A percentile compares a stretch with the other conserved stretches of the same genome.
phyloP scores from a whole-genome alignment of 2,329 filamentous ascomycete genomes.

The Neonectria neomacrospora region DNA sequence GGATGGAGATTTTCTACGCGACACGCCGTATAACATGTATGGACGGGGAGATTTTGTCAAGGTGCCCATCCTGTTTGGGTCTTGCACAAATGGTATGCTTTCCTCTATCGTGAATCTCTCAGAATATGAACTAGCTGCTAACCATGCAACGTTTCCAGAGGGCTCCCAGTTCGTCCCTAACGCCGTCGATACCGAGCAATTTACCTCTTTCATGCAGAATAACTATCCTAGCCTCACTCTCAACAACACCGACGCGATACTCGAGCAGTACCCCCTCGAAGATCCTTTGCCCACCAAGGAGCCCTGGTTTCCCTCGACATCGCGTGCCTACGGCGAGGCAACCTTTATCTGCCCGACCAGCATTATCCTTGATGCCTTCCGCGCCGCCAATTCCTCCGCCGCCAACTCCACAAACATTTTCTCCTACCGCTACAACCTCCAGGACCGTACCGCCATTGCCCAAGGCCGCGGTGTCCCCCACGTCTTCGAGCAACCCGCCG shows the following conservation, averaged over 20 bases:
- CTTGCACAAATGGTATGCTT: constrained; percentile 55
- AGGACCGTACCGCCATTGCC: constrained; percentile 50
- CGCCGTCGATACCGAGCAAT: constrained; percentile 48
- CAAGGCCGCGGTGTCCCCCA: constrained; percentile 60
- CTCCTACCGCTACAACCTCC: constrained; percentile 63
- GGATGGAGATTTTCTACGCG: constrained; percentile 58
- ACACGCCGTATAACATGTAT: constrained; percentile 56
- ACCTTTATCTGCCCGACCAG: constrained; percentile 58
- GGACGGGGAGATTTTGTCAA: constrained; percentile 53
- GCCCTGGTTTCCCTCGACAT: constrained; percentile 57
- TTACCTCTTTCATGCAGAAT: constrained; percentile 55
- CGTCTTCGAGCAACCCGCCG: constrained; percentile 58
- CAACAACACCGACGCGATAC: constrained; percentile 50
- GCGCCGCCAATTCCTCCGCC: constrained; percentile 28
- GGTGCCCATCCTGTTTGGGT: constrained; percentile 59
- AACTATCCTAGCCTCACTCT: constrained; percentile 59
- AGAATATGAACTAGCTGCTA: constrained; percentile 8
- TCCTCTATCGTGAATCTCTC: background rate
- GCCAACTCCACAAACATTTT: constrained; percentile 47
- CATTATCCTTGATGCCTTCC: constrained; percentile 52
- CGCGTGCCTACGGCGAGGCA: constrained; percentile 57
- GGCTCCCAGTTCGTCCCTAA: constrained; percentile 58
- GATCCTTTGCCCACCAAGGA: constrained; percentile 51
- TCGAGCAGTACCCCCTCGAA: constrained; percentile 53
- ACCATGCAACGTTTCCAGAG: constrained; percentile 47